Conservation (phyloP, 2,329 filamentous ascomycete species). For the Periconia sp. region DNA sequence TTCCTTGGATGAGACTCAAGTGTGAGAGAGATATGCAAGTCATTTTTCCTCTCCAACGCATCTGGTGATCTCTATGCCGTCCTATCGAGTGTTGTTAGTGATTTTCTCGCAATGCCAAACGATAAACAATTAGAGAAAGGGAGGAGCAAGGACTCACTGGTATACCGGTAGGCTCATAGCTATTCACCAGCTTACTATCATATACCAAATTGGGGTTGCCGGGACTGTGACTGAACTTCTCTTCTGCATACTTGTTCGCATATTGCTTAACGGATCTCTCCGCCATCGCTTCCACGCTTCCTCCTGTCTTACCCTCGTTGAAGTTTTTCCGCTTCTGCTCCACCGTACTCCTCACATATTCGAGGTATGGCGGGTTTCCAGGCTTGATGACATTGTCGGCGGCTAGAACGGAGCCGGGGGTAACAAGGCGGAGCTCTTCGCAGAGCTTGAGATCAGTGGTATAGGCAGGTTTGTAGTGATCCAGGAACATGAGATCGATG, state of each 20-base stretch:
- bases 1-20: too few species aligned
- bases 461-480: conserved; percentile 80
- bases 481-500: conserved; percentile 75
- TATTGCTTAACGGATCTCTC: conserved; percentile 54
- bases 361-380: conserved; percentile 69
- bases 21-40: not conserved
- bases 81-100: conserved; percentile 46
- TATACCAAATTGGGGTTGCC: conserved; percentile 70
- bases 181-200: conserved; percentile 63
- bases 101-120: not conserved
- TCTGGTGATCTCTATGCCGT: conserved; percentile 67
- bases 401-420: conserved; percentile 62
- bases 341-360: conserved; percentile 68
- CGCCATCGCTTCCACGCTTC: conserved; percentile 44
- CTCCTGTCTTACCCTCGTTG: conserved; percentile 31
- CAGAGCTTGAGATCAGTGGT: conserved; percentile 74
- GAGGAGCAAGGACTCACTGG: conserved; percentile 54
- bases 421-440: conserved; percentile 68
- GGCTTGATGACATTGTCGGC: conserved; percentile 74
- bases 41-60: conserved; percentile 45
- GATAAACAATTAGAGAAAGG: not conserved
- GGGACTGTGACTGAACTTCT: conserved; percentile 44
- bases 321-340: conserved; percentile 59
- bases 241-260: conserved; percentile 49
- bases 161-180: conserved; percentile 68